Conservation (phyloP, 2,329 filamentous ascomycete genomes). For the Aureobasidium subglaciale region DNA sequence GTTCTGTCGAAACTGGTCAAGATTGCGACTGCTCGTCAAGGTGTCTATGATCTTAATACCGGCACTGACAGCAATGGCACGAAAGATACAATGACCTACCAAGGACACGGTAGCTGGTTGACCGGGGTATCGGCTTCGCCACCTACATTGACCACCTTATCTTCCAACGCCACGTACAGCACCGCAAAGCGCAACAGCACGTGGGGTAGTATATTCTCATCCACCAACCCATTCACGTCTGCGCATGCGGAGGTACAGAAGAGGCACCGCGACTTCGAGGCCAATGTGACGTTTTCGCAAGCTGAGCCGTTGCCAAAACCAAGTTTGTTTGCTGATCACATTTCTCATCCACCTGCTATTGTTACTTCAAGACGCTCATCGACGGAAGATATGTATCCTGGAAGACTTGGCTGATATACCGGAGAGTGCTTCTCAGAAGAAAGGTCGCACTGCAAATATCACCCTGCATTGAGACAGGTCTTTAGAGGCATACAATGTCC, state of each 20-base stretch:
- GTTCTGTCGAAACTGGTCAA: slow-evolving; percentile 24
- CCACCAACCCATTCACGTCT: neutral
- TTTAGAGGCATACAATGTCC: too few relatives aligned
- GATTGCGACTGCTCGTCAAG: slow-evolving; percentile 17
- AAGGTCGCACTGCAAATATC: too few relatives aligned
- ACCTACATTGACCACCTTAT: neutral
- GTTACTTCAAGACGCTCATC: neutral
- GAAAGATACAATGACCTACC: neutral
- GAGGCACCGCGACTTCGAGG: neutral
- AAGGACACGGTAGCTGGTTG: neutral
- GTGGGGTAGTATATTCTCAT: neutral
- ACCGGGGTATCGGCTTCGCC: neutral
- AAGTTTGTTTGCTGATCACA: neutral
- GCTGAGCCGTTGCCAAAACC: slow-evolving; percentile 3
- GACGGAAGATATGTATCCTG: neutral
- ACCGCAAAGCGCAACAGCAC: neutral
- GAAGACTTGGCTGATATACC: neutral
- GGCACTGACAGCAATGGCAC: neutral
- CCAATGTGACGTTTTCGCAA: neutral
- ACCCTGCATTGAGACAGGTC: too few relatives aligned
- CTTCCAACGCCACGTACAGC: neutral
- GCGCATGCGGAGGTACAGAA: neutral
- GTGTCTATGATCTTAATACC: neutral
- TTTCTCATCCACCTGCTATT: neutral
- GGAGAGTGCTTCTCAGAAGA: too few relatives aligned